These are phyloP conservation scores for Wickerhamiella hasegawae DNA, from an alignment of 805 yeast species.

Conservation along the genomic window DNA sequence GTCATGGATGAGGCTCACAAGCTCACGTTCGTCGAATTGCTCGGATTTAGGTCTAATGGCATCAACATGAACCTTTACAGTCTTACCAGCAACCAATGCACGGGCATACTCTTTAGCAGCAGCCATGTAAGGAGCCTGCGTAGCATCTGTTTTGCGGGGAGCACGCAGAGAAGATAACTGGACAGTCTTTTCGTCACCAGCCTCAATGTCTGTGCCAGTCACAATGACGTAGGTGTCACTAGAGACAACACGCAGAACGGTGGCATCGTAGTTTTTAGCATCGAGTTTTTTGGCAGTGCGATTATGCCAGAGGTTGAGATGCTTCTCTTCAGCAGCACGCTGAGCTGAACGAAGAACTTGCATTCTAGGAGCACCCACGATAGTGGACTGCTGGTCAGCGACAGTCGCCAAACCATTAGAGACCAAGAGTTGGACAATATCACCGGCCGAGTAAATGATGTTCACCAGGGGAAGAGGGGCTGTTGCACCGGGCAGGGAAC, in stretches of 20 bases:
- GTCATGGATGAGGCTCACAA: slow-evolving; percentile 42
- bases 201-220: slow-evolving; percentile 26
- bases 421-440: slow-evolving; percentile 50
- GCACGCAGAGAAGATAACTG: slow-evolving; percentile 64
- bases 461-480: slow-evolving; percentile 28
- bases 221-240: slow-evolving; percentile 52
- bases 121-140: slow-evolving; percentile 39
- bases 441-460: slow-evolving; percentile 60
- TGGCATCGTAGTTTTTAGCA: slow-evolving; percentile 30
- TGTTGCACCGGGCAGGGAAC: slow-evolving; percentile 17
- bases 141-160: slow-evolving; percentile 49
- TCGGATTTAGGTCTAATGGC: slow-evolving; percentile 47
- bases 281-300: slow-evolving; percentile 14
- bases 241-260: slow-evolving; percentile 44
- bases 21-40: slow-evolving; percentile 46
- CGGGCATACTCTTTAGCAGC: slow-evolving; percentile 65
- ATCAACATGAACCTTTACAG: slow-evolving; percentile 43
- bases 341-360: slow-evolving; percentile 46
- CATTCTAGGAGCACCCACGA: slow-evolving; percentile 55
- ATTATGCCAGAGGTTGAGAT: slow-evolving; percentile 40
- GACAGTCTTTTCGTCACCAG: slow-evolving; percentile 38
- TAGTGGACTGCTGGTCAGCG: slow-evolving; percentile 62
- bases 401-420: slow-evolving; percentile 59
- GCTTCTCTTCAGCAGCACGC: slow-evolving; percentile 38
- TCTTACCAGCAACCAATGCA: slow-evolving; percentile 51